Conservation (phyloP, 2,329 filamentous ascomycete species). For the Penicillium sp. region DNA sequence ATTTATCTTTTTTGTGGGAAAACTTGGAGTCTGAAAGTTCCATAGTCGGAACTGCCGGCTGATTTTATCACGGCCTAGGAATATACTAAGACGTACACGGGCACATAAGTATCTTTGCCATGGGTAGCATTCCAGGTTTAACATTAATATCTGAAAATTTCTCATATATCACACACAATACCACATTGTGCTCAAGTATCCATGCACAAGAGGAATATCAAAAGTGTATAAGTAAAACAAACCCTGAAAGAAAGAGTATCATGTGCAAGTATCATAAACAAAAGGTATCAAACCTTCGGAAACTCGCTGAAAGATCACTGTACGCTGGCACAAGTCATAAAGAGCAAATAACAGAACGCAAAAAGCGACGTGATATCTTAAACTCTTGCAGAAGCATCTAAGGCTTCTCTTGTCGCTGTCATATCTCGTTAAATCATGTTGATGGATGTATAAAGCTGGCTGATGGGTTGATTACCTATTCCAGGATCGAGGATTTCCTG, state of each 20-base stretch:
- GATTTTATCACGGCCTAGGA: no score
- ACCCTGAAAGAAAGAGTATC: not conserved
- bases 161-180: no score
- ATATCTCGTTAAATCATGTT: conserved; percentile 30
- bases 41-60: no score
- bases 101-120: no score
- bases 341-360: not conserved
- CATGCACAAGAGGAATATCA: not conserved
- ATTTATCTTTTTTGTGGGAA: no score
- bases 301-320: not conserved
- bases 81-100: no score
- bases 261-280: not conserved
- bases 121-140: no score
- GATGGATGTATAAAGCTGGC: conserved; percentile 40
- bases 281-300: not conserved
- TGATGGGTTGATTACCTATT: conserved; percentile 34
- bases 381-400: conserved; percentile 41
- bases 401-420: conserved; percentile 10
- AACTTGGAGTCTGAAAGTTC: no score
- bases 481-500: conserved; percentile 37
- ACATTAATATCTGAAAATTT: no score
- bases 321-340: conserved; percentile 1
- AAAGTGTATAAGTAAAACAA: not conserved
- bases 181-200: no score
- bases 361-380: conserved; percentile 45